Evolutionary conservation across 2,329 filamentous ascomycete genomes (phyloP), one percentile per base, ranked within the genome.

Genomic region (Aspergillus viridinutans): DNA sequence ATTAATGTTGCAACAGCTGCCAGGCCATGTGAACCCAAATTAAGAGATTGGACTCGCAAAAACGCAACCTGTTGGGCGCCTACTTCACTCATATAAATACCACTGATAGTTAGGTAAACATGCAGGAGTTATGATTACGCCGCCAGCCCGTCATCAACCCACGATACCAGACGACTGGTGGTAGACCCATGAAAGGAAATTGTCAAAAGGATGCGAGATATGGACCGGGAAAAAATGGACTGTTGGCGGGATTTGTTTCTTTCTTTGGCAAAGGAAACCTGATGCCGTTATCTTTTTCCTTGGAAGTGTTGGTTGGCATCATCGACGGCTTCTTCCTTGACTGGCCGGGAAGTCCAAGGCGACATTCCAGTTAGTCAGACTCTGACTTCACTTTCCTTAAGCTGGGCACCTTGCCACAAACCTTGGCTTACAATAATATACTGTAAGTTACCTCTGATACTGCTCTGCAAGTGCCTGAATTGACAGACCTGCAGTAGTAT

Each of bases 261-360:
- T 50, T 28, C 32, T 50, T 20, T 38, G 40, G 40, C 10, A 9
- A 20, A 21, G 8, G 21, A 47, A 47, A 23, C 43, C 43, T 47
- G 43, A 43, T 20, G n/a, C n/a, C 20, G 21, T 45, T 42, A 25
- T 40, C 8, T 38, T 29, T 20, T 50, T 56, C 5, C 28, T 21
- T 48, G 12, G 43, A 28, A 53, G 55, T 59, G 53, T 55, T 47
- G 50, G 53, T 55, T 47, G 50, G 52, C 59, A 59, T 62, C 54
- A 61, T 58, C 50, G 38, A 55, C 28, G 25, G 23, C 45, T 12
- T 32, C 29, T 26, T 21, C 45, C 23, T 42, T 54, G 56, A 54
- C 43, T 59, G 58, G 58, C 50, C 49, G 51, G 51, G 49, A 55
- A 50, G 28, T 20, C 38, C 28, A 14, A 38, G 32, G 32, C 32